phyloP scores from a whole-genome alignment of 106 monocot genomes.

The Alisma plantagoaquatica region DNA sequence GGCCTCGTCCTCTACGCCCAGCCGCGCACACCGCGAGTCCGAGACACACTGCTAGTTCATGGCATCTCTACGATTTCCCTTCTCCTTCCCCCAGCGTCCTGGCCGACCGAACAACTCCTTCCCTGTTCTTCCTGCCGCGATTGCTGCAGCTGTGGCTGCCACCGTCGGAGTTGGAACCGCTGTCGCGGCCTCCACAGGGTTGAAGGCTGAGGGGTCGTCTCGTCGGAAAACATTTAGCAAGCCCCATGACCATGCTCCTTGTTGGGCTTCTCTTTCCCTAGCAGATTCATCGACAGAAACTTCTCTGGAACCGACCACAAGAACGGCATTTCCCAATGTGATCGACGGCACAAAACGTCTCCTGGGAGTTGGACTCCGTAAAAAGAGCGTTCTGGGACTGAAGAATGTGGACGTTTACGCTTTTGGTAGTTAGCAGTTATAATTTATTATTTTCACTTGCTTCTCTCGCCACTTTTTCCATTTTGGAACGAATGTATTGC shows the following conservation, averaged over 20 bases:
- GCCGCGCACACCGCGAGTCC: too few species aligned
- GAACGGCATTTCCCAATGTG: conserved; percentile 37
- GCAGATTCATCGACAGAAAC: conserved; percentile 4
- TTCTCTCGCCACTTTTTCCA: neutral
- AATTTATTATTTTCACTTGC: neutral
- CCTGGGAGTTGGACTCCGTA: conserved; percentile 48
- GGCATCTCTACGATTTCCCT: conserved; percentile 50
- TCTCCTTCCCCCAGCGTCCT: conserved; percentile 11
- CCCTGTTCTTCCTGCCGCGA: conserved; percentile 1
- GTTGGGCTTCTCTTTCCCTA: conserved; percentile 44
- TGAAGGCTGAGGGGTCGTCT: neutral
- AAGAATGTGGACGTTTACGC: conserved; percentile 73
- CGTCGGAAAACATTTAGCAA: conserved; percentile 3
- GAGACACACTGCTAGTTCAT: too few species aligned
- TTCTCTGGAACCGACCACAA: conserved; percentile 46
- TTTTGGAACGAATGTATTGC: too few species aligned
- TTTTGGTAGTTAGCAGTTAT: conserved; percentile 36
- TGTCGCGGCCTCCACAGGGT: conserved; percentile 21
- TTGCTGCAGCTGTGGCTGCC: conserved; percentile 17
- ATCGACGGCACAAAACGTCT: conserved; percentile 32
- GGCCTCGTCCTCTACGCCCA: too few species aligned
- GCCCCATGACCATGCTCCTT: neutral
- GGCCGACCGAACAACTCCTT: conserved; percentile 1
- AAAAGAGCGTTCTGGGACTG: conserved; percentile 45
- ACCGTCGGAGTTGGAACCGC: conserved; percentile 25